Conservation (phyloP, 305 asterid species). For the Fraxinus baroniana region DNA sequence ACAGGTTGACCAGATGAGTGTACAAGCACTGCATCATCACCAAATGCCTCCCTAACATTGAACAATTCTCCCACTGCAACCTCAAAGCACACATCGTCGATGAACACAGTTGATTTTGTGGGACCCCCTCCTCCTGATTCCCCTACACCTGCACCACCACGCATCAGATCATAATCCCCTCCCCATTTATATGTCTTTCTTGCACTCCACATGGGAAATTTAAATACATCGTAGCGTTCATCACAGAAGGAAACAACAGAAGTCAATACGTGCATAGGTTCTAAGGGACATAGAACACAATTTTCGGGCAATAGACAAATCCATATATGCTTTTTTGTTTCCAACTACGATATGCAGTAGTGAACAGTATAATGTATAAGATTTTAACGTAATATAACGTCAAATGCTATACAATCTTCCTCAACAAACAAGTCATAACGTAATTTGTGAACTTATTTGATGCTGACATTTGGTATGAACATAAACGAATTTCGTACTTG, state of each 20-base stretch:
- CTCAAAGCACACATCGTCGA: slow-evolving; percentile 88
- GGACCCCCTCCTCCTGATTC: slow-evolving; percentile 31
- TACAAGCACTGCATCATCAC: slow-evolving; percentile 74
- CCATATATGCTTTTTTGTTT: slow-evolving; percentile 28
- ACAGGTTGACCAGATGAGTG: slow-evolving; percentile 82
- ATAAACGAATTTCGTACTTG: background rate
- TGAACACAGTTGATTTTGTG: slow-evolving; percentile 66
- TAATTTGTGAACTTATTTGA: background rate
- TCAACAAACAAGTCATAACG: slow-evolving; percentile 18
- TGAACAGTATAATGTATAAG: background rate
- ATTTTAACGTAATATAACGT: background rate
- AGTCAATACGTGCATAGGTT: slow-evolving; percentile 50
- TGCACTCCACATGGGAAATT: background rate
- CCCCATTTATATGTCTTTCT: background rate
- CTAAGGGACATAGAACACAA: slow-evolving; percentile 30
- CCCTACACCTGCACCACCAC: slow-evolving; percentile 45
- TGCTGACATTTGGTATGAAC: slow-evolving; percentile 3
- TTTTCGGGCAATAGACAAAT: slow-evolving; percentile 38
- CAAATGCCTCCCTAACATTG: slow-evolving; percentile 75
- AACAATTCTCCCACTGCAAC: slow-evolving; percentile 58
- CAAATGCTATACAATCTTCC: background rate
- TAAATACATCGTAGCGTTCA: background rate
- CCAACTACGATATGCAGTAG: slow-evolving; percentile 18
- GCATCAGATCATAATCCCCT: slow-evolving; percentile 33
- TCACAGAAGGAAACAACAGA: background rate